Conservation (phyloP, 331 rosid species). For the Prunus yedoensis region DNA sequence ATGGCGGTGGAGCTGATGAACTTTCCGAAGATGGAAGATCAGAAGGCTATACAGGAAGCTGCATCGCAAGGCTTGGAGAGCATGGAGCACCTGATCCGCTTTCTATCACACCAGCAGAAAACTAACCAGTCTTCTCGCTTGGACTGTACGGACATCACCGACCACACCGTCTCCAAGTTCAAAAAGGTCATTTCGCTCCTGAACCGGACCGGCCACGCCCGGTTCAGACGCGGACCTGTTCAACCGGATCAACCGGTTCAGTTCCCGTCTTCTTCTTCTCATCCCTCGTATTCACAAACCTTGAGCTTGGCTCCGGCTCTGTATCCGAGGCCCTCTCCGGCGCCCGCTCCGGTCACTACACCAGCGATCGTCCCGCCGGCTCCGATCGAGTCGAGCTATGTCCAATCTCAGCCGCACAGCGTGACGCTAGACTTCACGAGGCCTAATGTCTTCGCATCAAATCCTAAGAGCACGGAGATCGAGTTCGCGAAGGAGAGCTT, state of each 20-base stretch:
- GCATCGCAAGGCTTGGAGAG: slow-evolving; percentile 72
- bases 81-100: slow-evolving; percentile 63
- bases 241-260: not conserved
- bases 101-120: slow-evolving; percentile 53
- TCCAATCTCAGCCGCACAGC: slow-evolving; percentile 37
- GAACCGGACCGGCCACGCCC: slow-evolving; percentile 84
- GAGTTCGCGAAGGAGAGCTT: slow-evolving; percentile 71
- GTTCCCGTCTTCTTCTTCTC: slow-evolving; percentile 11
- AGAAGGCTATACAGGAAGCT: slow-evolving; percentile 72
- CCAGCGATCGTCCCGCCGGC: slow-evolving; percentile 17
- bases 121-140: slow-evolving; percentile 24
- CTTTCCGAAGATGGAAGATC: slow-evolving; percentile 66
- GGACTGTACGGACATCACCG: slow-evolving; percentile 59
- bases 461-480: slow-evolving; percentile 47
- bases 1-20: slow-evolving; percentile 75
- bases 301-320: slow-evolving; percentile 24
- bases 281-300: slow-evolving; percentile 20
- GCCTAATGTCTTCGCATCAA: slow-evolving; percentile 47
- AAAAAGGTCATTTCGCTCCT: slow-evolving; percentile 60
- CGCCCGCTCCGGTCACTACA: slow-evolving; percentile 16
- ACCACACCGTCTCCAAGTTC: slow-evolving; percentile 67
- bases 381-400: slow-evolving; percentile 13
- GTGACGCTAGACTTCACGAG: slow-evolving; percentile 75
- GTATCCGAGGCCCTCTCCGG: slow-evolving; percentile 21
- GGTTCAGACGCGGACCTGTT: slow-evolving; percentile 81